Evolutionary conservation across 2,329 filamentous ascomycete genomes (phyloP), one percentile per base, ranked within the genome.

Genomic region (Shiraia sp.): DNA sequence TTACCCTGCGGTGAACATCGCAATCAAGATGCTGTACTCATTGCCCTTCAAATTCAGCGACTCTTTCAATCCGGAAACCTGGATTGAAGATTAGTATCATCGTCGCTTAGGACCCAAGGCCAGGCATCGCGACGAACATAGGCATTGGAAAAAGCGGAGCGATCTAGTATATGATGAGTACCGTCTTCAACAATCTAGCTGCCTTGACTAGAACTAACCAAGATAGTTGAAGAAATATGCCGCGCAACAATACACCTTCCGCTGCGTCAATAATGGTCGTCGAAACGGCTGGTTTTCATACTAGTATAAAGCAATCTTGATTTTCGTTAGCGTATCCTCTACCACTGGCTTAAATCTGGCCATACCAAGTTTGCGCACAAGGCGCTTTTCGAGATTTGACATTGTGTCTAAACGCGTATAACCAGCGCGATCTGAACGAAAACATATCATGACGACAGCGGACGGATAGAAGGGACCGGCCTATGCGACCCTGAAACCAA

Each of bases 161-260:
- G 57, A 45, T 59, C 52, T 56, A 27, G 4, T 8, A 14, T 17
- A 13, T 14, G 10, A 36, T 14, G n/a, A 13, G 40, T 29, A 55
- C 32, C 45, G 17, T 17, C 25, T 10, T 9, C 12, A 8, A 19
- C 23, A 19, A 13, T 6, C 12, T 26, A 10, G 19, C 12, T 10
- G 3, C 8, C 16, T 30, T 9, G 6, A 13, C 10, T 2, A 14
- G 26, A 34, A 36, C 50, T 26, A 10, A 53, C 59, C 60, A 14
- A 64, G 41, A 32, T 64, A 64, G 14, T 64, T 64, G 50, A 64
- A 63, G n/a, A 63, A 64, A 38, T 63, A 64, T 12, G 56, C 58
- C 16, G 58, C 51, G 34, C 60, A 64, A 31, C 57, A 64, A 34
- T 64, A 64, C 15, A 61, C 48, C 54, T 58, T 29, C 10, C n/a